phyloP scores from a whole-genome alignment of 2,329 filamentous ascomycete genomes.

The Orbilia oligospora region DNA sequence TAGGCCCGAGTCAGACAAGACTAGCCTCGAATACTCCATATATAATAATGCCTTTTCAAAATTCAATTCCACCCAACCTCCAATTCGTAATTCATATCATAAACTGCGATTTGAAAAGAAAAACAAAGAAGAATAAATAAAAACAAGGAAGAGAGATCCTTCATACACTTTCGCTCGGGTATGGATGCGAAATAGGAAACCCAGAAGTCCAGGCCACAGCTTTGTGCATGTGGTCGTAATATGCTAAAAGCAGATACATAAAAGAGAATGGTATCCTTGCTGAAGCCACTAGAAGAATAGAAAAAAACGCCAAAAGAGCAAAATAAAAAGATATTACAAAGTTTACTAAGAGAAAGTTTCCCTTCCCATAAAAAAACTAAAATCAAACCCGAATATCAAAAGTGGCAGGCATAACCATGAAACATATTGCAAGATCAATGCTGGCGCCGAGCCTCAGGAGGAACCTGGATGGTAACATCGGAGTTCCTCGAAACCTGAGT shows the following conservation, averaged over 20 bases:
- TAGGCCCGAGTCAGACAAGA: too few species aligned
- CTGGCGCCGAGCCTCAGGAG: constrained; percentile 17
- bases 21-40: background rate
- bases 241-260: constrained; percentile 21
- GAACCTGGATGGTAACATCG: constrained; percentile 7
- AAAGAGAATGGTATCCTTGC: constrained; percentile 29
- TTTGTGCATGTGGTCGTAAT: background rate
- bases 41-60: background rate
- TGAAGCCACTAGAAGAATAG: constrained; percentile 9
- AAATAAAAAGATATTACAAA: background rate
- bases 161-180: background rate
- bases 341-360: background rate
- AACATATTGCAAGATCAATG: background rate
- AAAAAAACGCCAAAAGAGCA: constrained; percentile 1
- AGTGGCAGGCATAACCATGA: background rate
- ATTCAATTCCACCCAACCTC: background rate
- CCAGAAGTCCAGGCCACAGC: background rate
- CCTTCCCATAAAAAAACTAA: background rate
- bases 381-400: background rate
- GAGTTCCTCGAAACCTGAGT: constrained; percentile 17
- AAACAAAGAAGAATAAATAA: too few species aligned
- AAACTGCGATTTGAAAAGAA: too few species aligned
- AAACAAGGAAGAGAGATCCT: background rate
- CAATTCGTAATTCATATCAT: constrained; percentile 8
- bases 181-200: constrained; percentile 14